These are phyloP conservation scores for Yarrowia yakushimensis DNA, from an alignment of 805 yeast species.

Conservation along the genomic window DNA sequence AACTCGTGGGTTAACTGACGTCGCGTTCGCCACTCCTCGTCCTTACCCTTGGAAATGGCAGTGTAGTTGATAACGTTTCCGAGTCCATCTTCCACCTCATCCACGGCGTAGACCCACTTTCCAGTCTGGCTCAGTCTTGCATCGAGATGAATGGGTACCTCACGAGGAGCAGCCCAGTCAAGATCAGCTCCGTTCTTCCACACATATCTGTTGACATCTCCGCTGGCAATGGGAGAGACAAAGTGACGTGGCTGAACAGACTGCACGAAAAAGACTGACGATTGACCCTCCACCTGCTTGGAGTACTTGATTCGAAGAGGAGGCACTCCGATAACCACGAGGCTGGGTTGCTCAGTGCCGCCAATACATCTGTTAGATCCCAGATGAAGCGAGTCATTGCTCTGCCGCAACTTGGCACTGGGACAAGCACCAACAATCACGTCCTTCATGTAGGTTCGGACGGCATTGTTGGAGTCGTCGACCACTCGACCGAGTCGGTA, in stretches of 20 bases:
- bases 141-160: slow-evolving; percentile 46
- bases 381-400: slow-evolving; percentile 36
- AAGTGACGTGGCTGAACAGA: slow-evolving; percentile 50
- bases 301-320: slow-evolving; percentile 63
- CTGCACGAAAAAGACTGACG: slow-evolving; percentile 43
- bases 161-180: slow-evolving; percentile 39
- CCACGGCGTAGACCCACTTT: slow-evolving; percentile 52
- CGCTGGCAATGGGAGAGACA: slow-evolving; percentile 35
- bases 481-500: slow-evolving; percentile 65
- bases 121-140: slow-evolving; percentile 47
- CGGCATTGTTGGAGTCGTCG: slow-evolving; percentile 57
- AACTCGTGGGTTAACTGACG: slow-evolving; percentile 46
- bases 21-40: slow-evolving; percentile 26
- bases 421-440: slow-evolving; percentile 78
- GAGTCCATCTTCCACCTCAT: slow-evolving; percentile 60
- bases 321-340: slow-evolving; percentile 69
- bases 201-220: slow-evolving; percentile 27
- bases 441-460: slow-evolving; percentile 59
- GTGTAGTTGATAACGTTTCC: slow-evolving; percentile 50
- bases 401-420: slow-evolving; percentile 49
- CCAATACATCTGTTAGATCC: slow-evolving; percentile 59
- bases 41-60: slow-evolving; percentile 28
- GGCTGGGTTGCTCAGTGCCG: slow-evolving; percentile 48
- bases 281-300: slow-evolving; percentile 39
- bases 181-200: slow-evolving; percentile 30